phyloP scores from a whole-genome alignment of 2,329 filamentous ascomycete genomes.

The Madurella mycetomatis region DNA sequence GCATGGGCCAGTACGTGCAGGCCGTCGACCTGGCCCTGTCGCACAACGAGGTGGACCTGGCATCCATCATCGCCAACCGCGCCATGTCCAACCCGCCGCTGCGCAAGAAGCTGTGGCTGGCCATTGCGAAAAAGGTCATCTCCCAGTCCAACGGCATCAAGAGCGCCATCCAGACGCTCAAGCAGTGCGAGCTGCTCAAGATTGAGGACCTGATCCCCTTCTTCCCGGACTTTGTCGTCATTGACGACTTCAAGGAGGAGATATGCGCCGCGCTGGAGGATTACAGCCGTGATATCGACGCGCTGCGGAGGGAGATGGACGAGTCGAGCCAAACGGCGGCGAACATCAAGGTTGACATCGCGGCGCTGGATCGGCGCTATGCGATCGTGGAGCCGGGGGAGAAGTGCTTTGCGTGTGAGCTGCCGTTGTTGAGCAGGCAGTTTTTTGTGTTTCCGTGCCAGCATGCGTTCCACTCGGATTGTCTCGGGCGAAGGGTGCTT shows the following conservation, averaged over 20 bases:
- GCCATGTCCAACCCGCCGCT: constrained; percentile 73
- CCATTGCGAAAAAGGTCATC: constrained; percentile 92
- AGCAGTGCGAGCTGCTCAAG: constrained; percentile 81
- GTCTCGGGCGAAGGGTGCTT: constrained; percentile 78
- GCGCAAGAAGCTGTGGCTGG: constrained; percentile 92
- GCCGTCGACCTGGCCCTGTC: constrained; percentile 90
- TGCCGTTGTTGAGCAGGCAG: constrained; percentile 82
- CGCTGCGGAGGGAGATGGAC: constrained; percentile 90
- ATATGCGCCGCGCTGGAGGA: constrained; percentile 92
- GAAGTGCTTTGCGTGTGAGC: constrained; percentile 80
- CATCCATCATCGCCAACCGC: constrained; percentile 81
- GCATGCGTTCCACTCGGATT: constrained; percentile 96
- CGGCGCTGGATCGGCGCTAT: constrained; percentile 79
- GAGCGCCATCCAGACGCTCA: constrained; percentile 87
- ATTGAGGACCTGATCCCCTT: constrained; percentile 98
- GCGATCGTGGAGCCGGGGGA: constrained; percentile 96
- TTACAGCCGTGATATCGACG: constrained; percentile 87
- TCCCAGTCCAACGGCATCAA: constrained; percentile 82
- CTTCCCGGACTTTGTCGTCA: constrained; percentile 97
- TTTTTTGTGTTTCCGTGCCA: constrained; percentile 99
- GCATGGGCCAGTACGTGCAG: constrained; percentile 90
- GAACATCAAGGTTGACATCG: constrained; percentile 88
- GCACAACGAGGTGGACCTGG: constrained; percentile 84
- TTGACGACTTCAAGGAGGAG: constrained; percentile 98
- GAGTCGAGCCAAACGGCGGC: constrained; percentile 82